Evolutionary conservation across 768 basidiomycete species (phyloP).

Genomic region (Russula brevipes): DNA sequence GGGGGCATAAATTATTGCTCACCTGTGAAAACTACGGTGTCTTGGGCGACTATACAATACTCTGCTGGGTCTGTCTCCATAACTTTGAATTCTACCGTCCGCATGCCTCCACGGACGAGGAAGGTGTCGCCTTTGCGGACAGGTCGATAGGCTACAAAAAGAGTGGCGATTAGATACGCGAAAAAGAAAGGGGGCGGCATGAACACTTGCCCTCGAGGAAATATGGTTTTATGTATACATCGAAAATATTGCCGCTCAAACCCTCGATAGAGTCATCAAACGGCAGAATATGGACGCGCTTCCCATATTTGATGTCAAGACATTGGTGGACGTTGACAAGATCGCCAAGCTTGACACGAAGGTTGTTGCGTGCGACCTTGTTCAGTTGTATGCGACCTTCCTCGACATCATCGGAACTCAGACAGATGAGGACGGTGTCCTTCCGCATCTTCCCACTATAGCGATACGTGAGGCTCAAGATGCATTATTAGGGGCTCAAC

Average conservation of each 20-base stretch:
- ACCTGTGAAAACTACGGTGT: conserved; percentile 95
- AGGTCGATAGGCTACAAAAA: conserved; percentile 58
- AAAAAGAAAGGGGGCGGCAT: neutral
- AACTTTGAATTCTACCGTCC: conserved; percentile 98
- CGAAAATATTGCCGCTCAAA: conserved; percentile 95
- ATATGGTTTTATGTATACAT: conserved; percentile 98
- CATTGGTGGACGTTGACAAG: conserved; percentile 94
- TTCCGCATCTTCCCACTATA: conserved; percentile 92
- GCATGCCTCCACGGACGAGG: conserved; percentile 97
- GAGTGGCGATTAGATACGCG: neutral
- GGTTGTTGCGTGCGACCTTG: conserved; percentile 99
- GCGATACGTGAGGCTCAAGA: neutral
- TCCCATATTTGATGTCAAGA: conserved; percentile 98
- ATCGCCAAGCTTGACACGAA: conserved; percentile 96
- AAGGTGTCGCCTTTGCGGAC: conserved; percentile 98
- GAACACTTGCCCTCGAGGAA: conserved; percentile 79
- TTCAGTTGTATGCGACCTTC: conserved; percentile 98
- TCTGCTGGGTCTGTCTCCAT: conserved; percentile 97
- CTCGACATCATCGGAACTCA: conserved; percentile 94
- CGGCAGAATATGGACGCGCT: conserved; percentile 92
- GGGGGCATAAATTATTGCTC: conserved; percentile 22
- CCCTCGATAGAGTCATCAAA: conserved; percentile 99
- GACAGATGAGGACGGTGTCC: conserved; percentile 95
- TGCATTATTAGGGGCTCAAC: neutral
- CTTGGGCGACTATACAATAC: conserved; percentile 98